These are phyloP conservation scores for Penicillium hesseltinei DNA, from an alignment of 2,329 filamentous ascomycete species.

Conservation along the genomic window DNA sequence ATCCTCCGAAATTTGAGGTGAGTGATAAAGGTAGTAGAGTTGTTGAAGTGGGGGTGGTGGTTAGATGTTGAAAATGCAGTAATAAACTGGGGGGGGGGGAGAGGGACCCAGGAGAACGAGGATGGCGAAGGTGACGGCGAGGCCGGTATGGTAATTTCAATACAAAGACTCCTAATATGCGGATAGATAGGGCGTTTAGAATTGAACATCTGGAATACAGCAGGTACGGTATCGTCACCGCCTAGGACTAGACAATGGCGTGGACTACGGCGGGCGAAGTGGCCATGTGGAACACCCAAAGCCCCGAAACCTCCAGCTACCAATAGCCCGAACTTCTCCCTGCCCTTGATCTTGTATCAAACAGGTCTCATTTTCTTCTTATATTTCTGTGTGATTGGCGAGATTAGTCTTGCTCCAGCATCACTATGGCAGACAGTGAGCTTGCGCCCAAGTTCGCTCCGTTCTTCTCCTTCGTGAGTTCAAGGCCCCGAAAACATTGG, in stretches of 20 bases:
- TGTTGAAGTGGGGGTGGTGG: constrained; percentile 15
- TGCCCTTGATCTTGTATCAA: constrained; percentile 8
- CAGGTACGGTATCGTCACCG: constrained; percentile 21
- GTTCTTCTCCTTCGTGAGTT: constrained; percentile 65
- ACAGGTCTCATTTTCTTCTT: constrained; percentile 6
- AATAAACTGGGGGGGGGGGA: constrained; percentile 21
- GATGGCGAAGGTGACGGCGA: constrained; percentile 21
- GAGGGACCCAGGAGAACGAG: constrained; percentile 19
- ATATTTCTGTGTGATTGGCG: background rate
- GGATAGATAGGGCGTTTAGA: background rate
- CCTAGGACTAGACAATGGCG: constrained; percentile 11
- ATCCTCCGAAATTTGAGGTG: constrained; percentile 28
- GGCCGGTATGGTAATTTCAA: constrained; percentile 22
- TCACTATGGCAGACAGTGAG: constrained; percentile 49
- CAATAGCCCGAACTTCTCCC: constrained; percentile 5
- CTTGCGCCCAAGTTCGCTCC: constrained; percentile 63
- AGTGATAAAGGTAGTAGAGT: constrained; percentile 7
- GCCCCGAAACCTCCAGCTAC: constrained; percentile 7
- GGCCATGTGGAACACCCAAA: constrained; percentile 23
- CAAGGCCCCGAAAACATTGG: background rate
- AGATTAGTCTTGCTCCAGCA: background rate
- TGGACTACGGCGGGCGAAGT: constrained; percentile 25
- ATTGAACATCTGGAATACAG: background rate
- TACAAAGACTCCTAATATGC: constrained; percentile 7
- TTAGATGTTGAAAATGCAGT: constrained; percentile 24